Evolutionary conservation across 768 basidiomycete species (phyloP).

Genomic region (Gautieria morchelliformis): DNA sequence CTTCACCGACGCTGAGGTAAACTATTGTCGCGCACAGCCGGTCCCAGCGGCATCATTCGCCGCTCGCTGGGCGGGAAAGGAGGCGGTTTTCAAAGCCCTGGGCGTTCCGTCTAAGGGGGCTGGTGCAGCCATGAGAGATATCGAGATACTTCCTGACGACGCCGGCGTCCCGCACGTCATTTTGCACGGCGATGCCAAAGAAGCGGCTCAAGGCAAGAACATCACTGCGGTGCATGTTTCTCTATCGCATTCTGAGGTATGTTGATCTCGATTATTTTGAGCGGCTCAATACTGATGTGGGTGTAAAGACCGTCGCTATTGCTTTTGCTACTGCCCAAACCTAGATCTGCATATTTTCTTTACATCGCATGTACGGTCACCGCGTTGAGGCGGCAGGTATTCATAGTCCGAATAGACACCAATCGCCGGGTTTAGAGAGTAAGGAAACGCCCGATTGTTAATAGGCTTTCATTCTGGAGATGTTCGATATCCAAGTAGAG

Average conservation of each 20-base stretch:
- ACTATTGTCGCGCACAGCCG: conserved; percentile 82
- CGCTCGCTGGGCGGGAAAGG: conserved; percentile 95
- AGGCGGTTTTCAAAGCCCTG: conserved; percentile 94
- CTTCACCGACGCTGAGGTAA: conserved; percentile 82
- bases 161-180: conserved; percentile 72
- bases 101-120: conserved; percentile 87
- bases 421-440: too few relatives aligned
- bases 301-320: conserved; percentile 63
- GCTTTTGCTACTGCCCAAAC: conserved; percentile 51
- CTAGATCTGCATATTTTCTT: not conserved
- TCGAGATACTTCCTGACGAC: conserved; percentile 79
- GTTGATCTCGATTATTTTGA: conserved; percentile 18
- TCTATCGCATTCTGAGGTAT: conserved; percentile 86
- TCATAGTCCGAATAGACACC: too few relatives aligned
- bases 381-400: too few relatives aligned
- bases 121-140: conserved; percentile 91
- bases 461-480: too few relatives aligned
- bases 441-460: too few relatives aligned
- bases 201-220: conserved; percentile 61
- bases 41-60: conserved; percentile 87
- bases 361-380: too few relatives aligned
- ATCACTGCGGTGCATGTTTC: conserved; percentile 73
- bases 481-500: too few relatives aligned
- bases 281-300: not conserved
- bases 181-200: conserved; percentile 72